These are phyloP conservation scores for Priceomyces carsonii DNA, from an alignment of 805 yeast species.

Conservation along the genomic window DNA sequence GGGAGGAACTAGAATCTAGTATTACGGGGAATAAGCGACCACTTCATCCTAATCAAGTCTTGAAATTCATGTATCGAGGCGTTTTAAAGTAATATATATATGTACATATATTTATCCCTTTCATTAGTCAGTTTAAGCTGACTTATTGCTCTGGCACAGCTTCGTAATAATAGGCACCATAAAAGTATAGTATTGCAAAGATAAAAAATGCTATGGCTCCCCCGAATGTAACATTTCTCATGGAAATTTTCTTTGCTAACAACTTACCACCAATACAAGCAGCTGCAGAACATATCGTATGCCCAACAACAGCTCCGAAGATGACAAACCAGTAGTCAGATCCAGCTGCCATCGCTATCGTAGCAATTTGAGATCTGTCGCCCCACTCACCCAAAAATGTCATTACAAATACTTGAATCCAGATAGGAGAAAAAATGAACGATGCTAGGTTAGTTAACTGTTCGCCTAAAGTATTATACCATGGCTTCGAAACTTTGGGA, in stretches of 20 bases:
- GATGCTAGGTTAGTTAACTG: conserved; percentile 58
- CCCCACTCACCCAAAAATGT: conserved; percentile 99
- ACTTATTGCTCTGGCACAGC: neutral
- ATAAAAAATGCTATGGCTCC: conserved; percentile 87
- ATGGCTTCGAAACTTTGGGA: conserved; percentile 16
- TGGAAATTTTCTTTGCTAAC: conserved; percentile 83
- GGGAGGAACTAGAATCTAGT: conserved; percentile 24
- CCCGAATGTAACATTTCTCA: conserved; percentile 88
- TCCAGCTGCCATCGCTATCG: conserved; percentile 98
- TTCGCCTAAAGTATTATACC: conserved; percentile 29
- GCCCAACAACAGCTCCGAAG: conserved; percentile 88
- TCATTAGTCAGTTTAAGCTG: too few relatives aligned
- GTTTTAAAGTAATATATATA: conserved; percentile 14
- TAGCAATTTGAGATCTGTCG: conserved; percentile 96
- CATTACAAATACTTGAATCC: conserved; percentile 95
- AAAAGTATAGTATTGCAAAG: conserved; percentile 78
- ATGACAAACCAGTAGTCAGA: conserved; percentile 88
- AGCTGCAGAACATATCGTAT: conserved; percentile 78
- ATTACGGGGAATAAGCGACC: conserved; percentile 29
- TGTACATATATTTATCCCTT: neutral
- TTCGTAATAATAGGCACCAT: conserved; percentile 51
- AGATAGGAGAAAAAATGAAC: conserved; percentile 76
- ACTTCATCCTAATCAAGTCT: conserved; percentile 34
- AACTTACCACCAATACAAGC: conserved; percentile 95
- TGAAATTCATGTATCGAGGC: conserved; percentile 43